Evolutionary conservation across 441 rosid species (phyloP), one percentile per base, ranked within the genome.

Genomic region (Pelargonium myrrhifolium): DNA sequence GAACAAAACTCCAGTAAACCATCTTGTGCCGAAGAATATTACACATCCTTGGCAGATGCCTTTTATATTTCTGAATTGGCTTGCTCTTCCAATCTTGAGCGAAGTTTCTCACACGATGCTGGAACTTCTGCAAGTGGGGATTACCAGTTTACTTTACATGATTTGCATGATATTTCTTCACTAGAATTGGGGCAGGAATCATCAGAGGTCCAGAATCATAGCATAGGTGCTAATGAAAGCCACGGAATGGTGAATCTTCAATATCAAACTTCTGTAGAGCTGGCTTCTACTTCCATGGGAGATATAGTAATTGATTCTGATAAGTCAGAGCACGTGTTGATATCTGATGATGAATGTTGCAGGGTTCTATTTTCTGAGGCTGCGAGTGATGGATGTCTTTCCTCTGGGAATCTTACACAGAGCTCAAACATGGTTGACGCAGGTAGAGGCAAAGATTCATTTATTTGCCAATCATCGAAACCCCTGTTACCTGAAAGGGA

Each of bases 311-410:
- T 70, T 22, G 71, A 75, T 67, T 70, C 81, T 58, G 75, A 74
- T 42, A 82, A 78, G 72, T 76, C 79, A 72, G 89, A 85, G 66
- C 81, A 82, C 35, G 72, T 83, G 65, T 75, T 88, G 79, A 81
- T 87, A 76, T 78, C 96, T 17, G 96, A 94, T 75, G 97, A 88
- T 74, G 98, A 89, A 78, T 89, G 93, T 73, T 89, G 96, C 77
- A 82, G 82, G 83, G 80, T 82, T 74, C 83, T 92, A 71, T 89
- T 89, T 64, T 80, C 87, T 0, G 90, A 89, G 68, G 83, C 79
- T 67, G 66, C 74, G 64, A 82, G 71, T 47, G 76, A 76, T 71
- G 78, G 73, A 63, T 53, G 69, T 64, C 77, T 80, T 71, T 65
- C 85, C 65, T 65, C 87, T 62, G 85, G 71, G 76, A 74, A 76